Percentiles rank a stretch among this genome's conserved stretches.
Evolutionary conservation across 1,284 basidiomycete species (phyloP).

Genomic region (Coriolopsis trogii): DNA sequence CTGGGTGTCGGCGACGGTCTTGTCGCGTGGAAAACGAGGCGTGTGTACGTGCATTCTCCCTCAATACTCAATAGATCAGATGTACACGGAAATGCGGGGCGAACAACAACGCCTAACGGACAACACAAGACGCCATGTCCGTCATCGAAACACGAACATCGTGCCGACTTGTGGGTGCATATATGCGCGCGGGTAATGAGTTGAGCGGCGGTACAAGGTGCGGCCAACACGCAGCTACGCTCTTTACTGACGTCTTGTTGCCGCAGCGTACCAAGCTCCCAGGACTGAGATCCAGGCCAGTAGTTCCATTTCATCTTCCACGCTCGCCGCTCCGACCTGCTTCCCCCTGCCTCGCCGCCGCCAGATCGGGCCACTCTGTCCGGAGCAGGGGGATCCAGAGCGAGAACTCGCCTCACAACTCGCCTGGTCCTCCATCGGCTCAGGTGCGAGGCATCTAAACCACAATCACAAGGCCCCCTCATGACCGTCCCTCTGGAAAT

Average conservation of each 20-base stretch:
- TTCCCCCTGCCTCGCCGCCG: too few species aligned
- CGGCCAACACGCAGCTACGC: too few species aligned
- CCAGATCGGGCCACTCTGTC: too few species aligned
- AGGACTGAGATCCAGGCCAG: neutral
- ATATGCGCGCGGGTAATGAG: neutral
- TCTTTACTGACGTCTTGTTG: too few species aligned
- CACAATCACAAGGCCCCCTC: conserved; percentile 5
- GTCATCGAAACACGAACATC: too few species aligned
- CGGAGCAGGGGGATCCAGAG: too few species aligned
- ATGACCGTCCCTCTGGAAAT: neutral
- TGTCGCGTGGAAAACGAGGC: too few species aligned
- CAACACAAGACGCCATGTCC: neutral
- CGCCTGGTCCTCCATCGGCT: neutral
- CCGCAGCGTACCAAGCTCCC: neutral
- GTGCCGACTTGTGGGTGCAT: conserved; percentile 4
- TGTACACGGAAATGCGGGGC: neutral
- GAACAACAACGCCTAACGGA: neutral
- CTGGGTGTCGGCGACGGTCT: too few species aligned
- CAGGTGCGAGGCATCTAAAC: conserved; percentile 1
- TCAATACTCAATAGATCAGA: too few species aligned
- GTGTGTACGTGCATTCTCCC: too few species aligned
- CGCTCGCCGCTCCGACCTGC: neutral
- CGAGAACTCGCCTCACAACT: neutral
- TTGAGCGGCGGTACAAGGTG: neutral
- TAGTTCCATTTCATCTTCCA: neutral